Base-by-base conservation (phyloP, 495 filamentous ascomycete genomes). In the Cryomyces minteri region DNA sequence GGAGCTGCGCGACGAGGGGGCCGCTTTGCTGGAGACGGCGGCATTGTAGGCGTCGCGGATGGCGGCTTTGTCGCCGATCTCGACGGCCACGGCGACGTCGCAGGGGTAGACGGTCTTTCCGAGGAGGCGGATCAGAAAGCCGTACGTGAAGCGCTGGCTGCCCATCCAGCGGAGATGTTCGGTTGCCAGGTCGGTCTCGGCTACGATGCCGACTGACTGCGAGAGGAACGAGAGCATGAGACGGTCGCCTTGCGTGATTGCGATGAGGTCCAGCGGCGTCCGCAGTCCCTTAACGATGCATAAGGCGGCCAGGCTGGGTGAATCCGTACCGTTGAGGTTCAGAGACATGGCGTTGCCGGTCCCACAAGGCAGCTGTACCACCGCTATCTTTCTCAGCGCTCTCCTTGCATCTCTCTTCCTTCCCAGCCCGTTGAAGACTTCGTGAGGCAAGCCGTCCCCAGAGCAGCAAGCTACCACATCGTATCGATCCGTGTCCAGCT, bases 111-210 rank as follows among this genome's bases (percentile, higher is more conserved):
- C 64, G 4, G 75, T 79, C 53, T 82, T 76, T 41, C 73, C 64
- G 28, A 88, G 58, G 12, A 94, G 67, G 10, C 85, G 72, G 44
- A 76, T 64, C 9, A 93, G 57, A 49, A 93, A 78, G 5, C 90
- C 90, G 48, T 77, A 80, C 5, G 82, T 87, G 51, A 98, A 98
- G 42, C 90, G 74, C 32, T 73, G 68, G 31, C 70, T 71, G 18
- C 90, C 90, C 76, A 98, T 82, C 88, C 88, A 98, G 14, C 90
- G 75, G 36, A 96, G 59, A 53, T 92, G 67, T 48, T 96, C 90
- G 1, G 90, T 98, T 3, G 72, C 85, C 10, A 98, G 63, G 59
- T 98, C 90, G 28, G 70, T 68, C 50, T 96, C 90, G 0, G 90
- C 88, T 9, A 98, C 77, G 47, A 95, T 81, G 31, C 90, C 90